Percentiles rank a stretch among this genome's conserved stretches.
phyloP scores from a whole-genome alignment of 495 filamentous ascomycete species.

The Trichoderma orchidacearum region DNA sequence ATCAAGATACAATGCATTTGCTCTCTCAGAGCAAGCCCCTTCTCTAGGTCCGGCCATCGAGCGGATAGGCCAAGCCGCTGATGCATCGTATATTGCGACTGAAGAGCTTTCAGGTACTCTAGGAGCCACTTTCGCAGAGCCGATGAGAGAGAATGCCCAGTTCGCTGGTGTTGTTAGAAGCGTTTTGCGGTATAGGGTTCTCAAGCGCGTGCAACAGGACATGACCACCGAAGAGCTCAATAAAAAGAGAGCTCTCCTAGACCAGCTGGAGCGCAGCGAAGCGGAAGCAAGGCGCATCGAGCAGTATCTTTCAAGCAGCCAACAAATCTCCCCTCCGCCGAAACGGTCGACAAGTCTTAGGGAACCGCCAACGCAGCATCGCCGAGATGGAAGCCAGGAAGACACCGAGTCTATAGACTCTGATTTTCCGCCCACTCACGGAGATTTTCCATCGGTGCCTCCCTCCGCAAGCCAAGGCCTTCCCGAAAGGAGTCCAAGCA shows the following conservation, averaged over 20 bases:
- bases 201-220: slow-evolving; percentile 92
- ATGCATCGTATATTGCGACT: slow-evolving; percentile 90
- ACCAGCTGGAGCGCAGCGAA: slow-evolving; percentile 79
- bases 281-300: slow-evolving; percentile 84
- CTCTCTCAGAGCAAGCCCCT: slow-evolving; percentile 75
- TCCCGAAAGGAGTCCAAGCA: slow-evolving; percentile 27
- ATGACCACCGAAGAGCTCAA: slow-evolving; percentile 86
- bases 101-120: slow-evolving; percentile 76
- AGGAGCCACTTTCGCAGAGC: slow-evolving; percentile 85
- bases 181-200: slow-evolving; percentile 72
- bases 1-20: slow-evolving; percentile 92
- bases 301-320: slow-evolving; percentile 66
- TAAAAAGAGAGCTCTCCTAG: slow-evolving; percentile 66
- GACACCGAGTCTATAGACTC: slow-evolving; percentile 82
- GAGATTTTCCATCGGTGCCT: slow-evolving; percentile 40
- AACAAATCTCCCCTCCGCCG: slow-evolving; percentile 37
- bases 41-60: slow-evolving; percentile 90
- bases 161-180: slow-evolving; percentile 88
- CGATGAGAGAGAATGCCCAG: slow-evolving; percentile 92
- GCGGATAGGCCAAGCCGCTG: slow-evolving; percentile 83
- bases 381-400: slow-evolving; percentile 35
- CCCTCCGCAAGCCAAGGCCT: slow-evolving; percentile 47
- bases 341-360: slow-evolving; percentile 49
- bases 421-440: slow-evolving; percentile 85
- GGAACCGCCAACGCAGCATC: slow-evolving; percentile 32